Evolutionary conservation across 495 filamentous ascomycete species (phyloP).

Genomic region (Xylaria acuta): DNA sequence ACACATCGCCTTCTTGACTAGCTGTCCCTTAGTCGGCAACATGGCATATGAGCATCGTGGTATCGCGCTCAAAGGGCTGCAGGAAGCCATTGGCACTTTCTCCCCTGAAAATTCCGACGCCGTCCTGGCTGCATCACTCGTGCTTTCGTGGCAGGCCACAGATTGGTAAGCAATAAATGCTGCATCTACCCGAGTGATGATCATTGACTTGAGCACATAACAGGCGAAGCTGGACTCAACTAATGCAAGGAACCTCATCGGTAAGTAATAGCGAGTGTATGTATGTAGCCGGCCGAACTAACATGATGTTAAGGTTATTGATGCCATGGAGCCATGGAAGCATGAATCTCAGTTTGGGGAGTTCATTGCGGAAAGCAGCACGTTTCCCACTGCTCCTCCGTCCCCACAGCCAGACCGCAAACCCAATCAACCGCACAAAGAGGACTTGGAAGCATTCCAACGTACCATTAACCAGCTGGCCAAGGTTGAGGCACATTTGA

Average conservation of each 20-base stretch:
- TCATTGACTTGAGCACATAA: constrained; percentile 42
- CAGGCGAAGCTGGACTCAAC: constrained; percentile 88
- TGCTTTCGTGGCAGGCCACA: constrained; percentile 94
- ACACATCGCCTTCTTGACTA: constrained; percentile 85
- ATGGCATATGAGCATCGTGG: constrained; percentile 87
- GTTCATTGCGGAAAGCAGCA: constrained; percentile 78
- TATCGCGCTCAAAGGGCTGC: constrained; percentile 83
- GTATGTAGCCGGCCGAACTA: constrained; percentile 36
- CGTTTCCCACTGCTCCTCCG: constrained; percentile 66
- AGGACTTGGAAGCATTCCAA: constrained; percentile 72
- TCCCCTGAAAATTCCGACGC: constrained; percentile 89
- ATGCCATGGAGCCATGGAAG: constrained; percentile 93
- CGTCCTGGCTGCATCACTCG: constrained; percentile 87
- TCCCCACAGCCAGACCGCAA: constrained; percentile 64
- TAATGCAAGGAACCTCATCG: constrained; percentile 90
- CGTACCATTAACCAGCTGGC: constrained; percentile 72
- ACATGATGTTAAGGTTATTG: constrained; percentile 68
- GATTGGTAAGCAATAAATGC: constrained; percentile 78
- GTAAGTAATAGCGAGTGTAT: constrained; percentile 56
- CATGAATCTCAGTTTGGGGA: constrained; percentile 84
- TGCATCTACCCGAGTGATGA: constrained; percentile 37
- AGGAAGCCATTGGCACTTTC: constrained; percentile 84
- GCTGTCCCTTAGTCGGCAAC: constrained; percentile 80
- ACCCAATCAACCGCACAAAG: constrained; percentile 63
- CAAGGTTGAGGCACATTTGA: constrained; percentile 71